These are phyloP conservation scores for Pascua sp. DNA, from an alignment of 1,284 basidiomycete species.

Conservation along the genomic window DNA sequence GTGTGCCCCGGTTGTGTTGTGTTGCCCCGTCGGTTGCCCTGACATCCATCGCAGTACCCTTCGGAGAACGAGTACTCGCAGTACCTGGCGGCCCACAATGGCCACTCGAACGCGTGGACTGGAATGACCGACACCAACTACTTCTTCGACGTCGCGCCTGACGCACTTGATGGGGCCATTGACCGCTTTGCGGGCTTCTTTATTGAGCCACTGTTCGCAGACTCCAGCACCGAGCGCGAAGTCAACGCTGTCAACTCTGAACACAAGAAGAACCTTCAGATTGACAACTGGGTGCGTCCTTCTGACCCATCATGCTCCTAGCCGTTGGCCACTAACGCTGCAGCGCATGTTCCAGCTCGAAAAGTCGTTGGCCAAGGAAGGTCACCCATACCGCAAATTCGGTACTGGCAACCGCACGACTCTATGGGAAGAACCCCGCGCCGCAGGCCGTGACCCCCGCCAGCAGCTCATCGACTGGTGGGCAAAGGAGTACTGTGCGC, in stretches of 20 bases:
- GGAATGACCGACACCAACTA: conserved; percentile 85
- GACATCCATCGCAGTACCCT: conserved; percentile 67
- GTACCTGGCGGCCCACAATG: conserved; percentile 88
- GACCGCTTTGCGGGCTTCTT: conserved; percentile 94
- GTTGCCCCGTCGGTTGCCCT: conserved; percentile 1
- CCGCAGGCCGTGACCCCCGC: conserved; percentile 75
- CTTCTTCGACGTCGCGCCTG: conserved; percentile 80
- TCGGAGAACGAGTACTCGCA: conserved; percentile 89
- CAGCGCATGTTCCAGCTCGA: conserved; percentile 96
- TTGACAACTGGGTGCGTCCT: conserved; percentile 69
- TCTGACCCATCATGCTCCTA: neutral
- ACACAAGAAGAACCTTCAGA: conserved; percentile 95
- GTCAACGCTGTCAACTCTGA: conserved; percentile 97
- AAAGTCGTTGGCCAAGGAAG: conserved; percentile 75
- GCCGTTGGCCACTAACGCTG: conserved; percentile 43
- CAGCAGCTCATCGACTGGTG: conserved; percentile 94
- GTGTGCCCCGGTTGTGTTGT: neutral
- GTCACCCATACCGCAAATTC: conserved; percentile 90
- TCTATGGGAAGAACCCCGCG: conserved; percentile 61
- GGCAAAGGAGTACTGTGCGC: conserved; percentile 85
- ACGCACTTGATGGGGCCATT: conserved; percentile 78
- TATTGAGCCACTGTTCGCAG: conserved; percentile 81
- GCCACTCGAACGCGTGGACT: conserved; percentile 90
- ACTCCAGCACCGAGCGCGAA: conserved; percentile 86
- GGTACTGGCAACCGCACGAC: conserved; percentile 83